Conservation (phyloP, 495 filamentous ascomycete species). For the Xylaria intraflava region DNA sequence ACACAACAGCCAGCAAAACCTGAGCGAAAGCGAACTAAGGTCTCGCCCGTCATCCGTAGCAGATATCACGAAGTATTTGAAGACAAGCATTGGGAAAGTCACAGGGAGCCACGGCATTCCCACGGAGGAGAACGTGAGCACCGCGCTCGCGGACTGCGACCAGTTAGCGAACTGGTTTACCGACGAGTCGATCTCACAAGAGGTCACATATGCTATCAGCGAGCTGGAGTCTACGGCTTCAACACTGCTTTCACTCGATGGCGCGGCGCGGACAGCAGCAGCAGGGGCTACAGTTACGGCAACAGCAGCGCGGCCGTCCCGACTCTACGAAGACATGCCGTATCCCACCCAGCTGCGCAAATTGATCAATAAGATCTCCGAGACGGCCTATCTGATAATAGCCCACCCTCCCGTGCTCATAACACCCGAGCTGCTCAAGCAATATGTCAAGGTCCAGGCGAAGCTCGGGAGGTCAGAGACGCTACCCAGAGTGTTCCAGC, state of each 20-base stretch:
- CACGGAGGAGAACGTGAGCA: conserved; percentile 14
- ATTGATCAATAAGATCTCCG: conserved; percentile 39
- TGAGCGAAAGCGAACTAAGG: neutral
- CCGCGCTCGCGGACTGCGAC: conserved; percentile 19
- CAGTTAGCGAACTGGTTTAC: conserved; percentile 17
- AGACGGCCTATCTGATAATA: conserved; percentile 58
- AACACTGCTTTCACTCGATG: conserved; percentile 23
- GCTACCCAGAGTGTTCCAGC: conserved; percentile 69
- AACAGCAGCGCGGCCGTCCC: neutral
- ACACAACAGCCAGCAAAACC: conserved; percentile 7
- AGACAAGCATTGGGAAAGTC: conserved; percentile 12
- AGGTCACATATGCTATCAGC: conserved; percentile 16
- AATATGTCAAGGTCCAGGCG: conserved; percentile 66
- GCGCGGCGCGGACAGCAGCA: neutral
- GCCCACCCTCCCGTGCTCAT: conserved; percentile 76
- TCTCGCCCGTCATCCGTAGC: conserved; percentile 10
- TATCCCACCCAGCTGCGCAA: conserved; percentile 6
- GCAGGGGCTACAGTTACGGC: neutral
- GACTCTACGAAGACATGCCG: neutral
- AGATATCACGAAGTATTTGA: conserved; percentile 15
- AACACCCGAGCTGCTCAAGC: conserved; percentile 57
- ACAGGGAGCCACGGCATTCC: conserved; percentile 12
- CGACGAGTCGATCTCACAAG: conserved; percentile 15
- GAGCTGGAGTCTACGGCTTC: conserved; percentile 20
- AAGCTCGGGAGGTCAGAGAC: conserved; percentile 63